Evolutionary conservation across 2,329 filamentous ascomycete species (phyloP), one percentile per base, ranked within the genome.

Genomic region (Aureobasidium sp.): DNA sequence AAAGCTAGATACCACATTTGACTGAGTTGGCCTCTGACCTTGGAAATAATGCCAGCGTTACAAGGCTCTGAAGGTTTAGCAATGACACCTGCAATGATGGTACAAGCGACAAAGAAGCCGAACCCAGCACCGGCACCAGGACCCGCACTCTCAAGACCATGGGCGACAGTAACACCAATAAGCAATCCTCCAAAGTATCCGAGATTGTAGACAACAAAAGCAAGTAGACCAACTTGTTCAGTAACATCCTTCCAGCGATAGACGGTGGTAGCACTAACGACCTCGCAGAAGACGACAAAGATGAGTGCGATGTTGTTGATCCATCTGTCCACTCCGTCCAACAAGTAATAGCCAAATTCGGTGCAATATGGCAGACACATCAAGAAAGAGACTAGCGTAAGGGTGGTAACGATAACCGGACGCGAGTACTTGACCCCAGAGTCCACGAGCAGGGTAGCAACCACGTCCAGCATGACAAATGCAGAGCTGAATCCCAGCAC

Each of bases 381-480:
- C 15, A 83, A 73, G 65, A 84, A 83, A 0, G 78, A 83, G 15
- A 79, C 16, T 0, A 82, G 49, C 0, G 78, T 79, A 15, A 83
- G 68, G 0, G 62, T 68, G 0, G 80, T 83, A 41, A 83, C 81
- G 9, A 84, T 77, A 39, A 74, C 66, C 1, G 76, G 77, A 21
- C 80, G 75, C 2, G 77, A 79, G 15, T 72, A 67, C 65, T 78
- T 77, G 50, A 78, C 64, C n/a, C 81, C 79, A 0, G 78, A 75
- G 63, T 85, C 82, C 70, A 81, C 78, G 41, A 80, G 71, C 47
- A 84, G 67, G 0, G 82, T 85, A 8, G 80, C 79, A 5, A 80
- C 75, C 5, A 80, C 81, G 65, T 85, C 83, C 6, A 85, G 71
- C 81, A 85, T 83, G 52, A 81, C 82, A 63, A 84, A 84, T 0